Evolutionary conservation across 116 monocot genomes (phyloP).

Genomic region (Dioscorea cayenensis): DNA sequence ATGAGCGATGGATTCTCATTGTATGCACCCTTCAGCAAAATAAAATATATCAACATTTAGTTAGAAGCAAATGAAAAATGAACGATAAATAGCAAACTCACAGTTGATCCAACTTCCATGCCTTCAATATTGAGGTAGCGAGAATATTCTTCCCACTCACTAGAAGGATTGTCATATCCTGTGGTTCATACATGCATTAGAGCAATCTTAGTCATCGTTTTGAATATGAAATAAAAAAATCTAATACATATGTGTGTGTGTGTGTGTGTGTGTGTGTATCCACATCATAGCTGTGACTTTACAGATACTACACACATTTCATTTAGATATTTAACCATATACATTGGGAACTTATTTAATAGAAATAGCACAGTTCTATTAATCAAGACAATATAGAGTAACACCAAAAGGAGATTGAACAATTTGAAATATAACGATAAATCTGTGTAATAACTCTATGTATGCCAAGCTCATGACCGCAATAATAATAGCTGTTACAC

Average conservation of each 20-base stretch:
- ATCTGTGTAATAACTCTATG: no score
- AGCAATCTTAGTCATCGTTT: background rate
- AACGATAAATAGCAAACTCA: conserved; percentile 23
- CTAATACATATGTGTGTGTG: background rate
- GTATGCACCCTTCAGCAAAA: conserved; percentile 61
- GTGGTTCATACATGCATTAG: background rate
- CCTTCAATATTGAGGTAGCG: conserved; percentile 48
- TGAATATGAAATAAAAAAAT: background rate
- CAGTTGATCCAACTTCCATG: conserved; percentile 49
- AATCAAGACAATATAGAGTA: no score
- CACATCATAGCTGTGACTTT: no score
- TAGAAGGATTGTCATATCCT: conserved; percentile 67
- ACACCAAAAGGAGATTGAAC: no score
- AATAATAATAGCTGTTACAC: background rate
- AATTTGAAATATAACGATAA: no score
- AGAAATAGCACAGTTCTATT: no score
- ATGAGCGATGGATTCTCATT: conserved; percentile 62
- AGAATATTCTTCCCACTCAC: conserved; percentile 67
- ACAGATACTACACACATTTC: no score
- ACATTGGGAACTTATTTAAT: no score
- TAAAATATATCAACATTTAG: conserved; percentile 12
- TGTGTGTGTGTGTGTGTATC: no score
- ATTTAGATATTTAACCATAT: no score
- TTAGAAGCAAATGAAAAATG: background rate
- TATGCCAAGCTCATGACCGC: background rate